Base-by-base conservation (phyloP, 768 basidiomycete genomes). In the Paxillus ammoniavirescens region DNA sequence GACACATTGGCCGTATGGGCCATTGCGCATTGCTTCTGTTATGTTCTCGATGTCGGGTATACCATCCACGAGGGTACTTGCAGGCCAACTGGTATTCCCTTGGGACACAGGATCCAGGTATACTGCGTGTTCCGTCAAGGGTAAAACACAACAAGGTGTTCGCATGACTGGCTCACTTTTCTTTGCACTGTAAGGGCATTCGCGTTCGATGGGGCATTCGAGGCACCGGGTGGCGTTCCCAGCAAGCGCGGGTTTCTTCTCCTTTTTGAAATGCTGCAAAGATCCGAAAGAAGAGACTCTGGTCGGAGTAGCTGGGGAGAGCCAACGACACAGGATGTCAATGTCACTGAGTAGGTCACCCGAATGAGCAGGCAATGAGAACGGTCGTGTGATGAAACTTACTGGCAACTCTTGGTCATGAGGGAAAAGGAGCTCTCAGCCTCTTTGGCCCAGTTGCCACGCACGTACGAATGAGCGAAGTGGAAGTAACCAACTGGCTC, bases 381-480 rank as follows among this genome's bases (percentile, higher is more conserved):
- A 31, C 40, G 17, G 33, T 21, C 44, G 45, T 38, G 38, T 46
- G 45, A 5, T 30, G 8, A 31, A 23, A 72, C 85, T 63, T 67
- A 92, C 91, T 95, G 93, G 80, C 89, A 95, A 59, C 85, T 84
- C 75, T 95, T 95, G 15, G 91, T 87, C 86, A 95, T 84, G 48
- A 95, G 78, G 13, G 87, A 83, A 68, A 94, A 94, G 21, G 84
- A 86, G 60, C 88, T 87, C 6, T 77, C 72, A 3, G 73, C 69
- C 64, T 94, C 88, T 23, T 75, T 82, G 3, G 75, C 69, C 93
- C 93, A 95, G 65, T 86, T 86, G 2, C 84, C 93, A 33, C 93
- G 82, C 30, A 95, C 93, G 62, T 83, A 95, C 0, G 89, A 91
- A 68, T 95, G 93, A 2, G 92, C 89, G 69, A 94, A 94, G 68